phyloP scores from a whole-genome alignment of 495 filamentous ascomycete genomes.

The Lasiosphaeria hispida region DNA sequence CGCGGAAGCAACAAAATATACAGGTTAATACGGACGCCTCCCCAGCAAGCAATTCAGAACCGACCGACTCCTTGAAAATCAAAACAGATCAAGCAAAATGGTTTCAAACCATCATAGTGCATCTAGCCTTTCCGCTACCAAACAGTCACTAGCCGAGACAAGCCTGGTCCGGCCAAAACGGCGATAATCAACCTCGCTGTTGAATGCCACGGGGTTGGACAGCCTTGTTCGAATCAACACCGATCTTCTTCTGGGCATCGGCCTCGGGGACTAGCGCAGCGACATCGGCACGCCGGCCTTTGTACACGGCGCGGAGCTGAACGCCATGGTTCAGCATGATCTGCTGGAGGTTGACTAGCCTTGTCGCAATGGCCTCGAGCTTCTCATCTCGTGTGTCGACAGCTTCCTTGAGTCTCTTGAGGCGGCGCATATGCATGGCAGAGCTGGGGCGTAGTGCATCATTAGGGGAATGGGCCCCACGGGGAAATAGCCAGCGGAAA shows the following conservation, averaged over 20 bases:
- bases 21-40: too few relatives aligned
- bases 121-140: too few relatives aligned
- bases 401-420: slow-evolving; percentile 20
- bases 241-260: not conserved
- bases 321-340: slow-evolving; percentile 23
- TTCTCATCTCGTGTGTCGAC: slow-evolving; percentile 24
- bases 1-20: too few relatives aligned
- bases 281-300: slow-evolving; percentile 24
- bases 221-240: too few relatives aligned
- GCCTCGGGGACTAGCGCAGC: not conserved
- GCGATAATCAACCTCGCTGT: too few relatives aligned
- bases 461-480: not conserved
- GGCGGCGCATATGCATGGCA: slow-evolving; percentile 1
- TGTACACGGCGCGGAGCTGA: slow-evolving; percentile 26
- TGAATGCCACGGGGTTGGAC: too few relatives aligned
- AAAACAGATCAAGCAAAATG: too few relatives aligned
- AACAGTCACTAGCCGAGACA: too few relatives aligned
- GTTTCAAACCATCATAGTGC: too few relatives aligned
- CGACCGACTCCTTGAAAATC: too few relatives aligned
- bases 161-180: too few relatives aligned
- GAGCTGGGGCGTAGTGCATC: slow-evolving; percentile 1
- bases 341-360: slow-evolving; percentile 23
- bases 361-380: slow-evolving; percentile 17
- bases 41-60: too few relatives aligned
- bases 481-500: not conserved